Evolutionary conservation across 345 rosid species (phyloP).

Genomic region (Draba incana): DNA sequence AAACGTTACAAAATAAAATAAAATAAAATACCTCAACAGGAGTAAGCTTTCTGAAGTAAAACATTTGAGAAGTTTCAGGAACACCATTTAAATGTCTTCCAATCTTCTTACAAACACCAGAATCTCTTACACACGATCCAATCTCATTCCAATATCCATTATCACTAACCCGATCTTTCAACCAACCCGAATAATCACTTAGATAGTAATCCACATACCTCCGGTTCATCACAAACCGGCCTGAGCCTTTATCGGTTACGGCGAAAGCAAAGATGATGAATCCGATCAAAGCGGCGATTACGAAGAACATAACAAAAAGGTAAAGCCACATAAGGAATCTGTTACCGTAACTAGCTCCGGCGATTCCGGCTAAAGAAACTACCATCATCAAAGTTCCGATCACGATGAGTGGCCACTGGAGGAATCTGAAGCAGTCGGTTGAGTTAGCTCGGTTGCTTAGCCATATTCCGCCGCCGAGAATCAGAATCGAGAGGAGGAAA

Average conservation of each 20-base stretch:
- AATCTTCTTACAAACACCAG: constrained; percentile 71
- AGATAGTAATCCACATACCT: constrained; percentile 69
- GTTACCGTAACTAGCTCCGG: constrained; percentile 87
- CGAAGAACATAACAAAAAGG: constrained; percentile 84
- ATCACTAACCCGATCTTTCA: constrained; percentile 64
- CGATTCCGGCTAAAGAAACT: constrained; percentile 81
- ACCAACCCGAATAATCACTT: constrained; percentile 81
- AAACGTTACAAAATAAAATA: too few species aligned
- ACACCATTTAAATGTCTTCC: constrained; percentile 54
- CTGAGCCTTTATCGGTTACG: constrained; percentile 86
- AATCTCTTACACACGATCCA: constrained; percentile 74
- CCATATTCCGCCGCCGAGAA: constrained; percentile 99
- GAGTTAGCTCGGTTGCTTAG: constrained; percentile 84
- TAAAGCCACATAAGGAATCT: constrained; percentile 78
- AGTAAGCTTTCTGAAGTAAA: constrained; percentile 60
- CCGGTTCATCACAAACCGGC: constrained; percentile 54
- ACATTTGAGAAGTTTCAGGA: constrained; percentile 76
- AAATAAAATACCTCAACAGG: constrained; percentile 91
- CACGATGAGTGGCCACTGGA: constrained; percentile 90
- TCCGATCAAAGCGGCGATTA: constrained; percentile 77
- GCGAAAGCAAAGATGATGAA: constrained; percentile 87
- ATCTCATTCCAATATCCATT: constrained; percentile 70
- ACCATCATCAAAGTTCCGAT: constrained; percentile 82
- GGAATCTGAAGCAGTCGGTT: constrained; percentile 86
- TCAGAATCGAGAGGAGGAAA: constrained; percentile 80